These are phyloP conservation scores for Colletotrichum cereale DNA, from an alignment of 2,329 filamentous ascomycete genomes.

Conservation along the genomic window DNA sequence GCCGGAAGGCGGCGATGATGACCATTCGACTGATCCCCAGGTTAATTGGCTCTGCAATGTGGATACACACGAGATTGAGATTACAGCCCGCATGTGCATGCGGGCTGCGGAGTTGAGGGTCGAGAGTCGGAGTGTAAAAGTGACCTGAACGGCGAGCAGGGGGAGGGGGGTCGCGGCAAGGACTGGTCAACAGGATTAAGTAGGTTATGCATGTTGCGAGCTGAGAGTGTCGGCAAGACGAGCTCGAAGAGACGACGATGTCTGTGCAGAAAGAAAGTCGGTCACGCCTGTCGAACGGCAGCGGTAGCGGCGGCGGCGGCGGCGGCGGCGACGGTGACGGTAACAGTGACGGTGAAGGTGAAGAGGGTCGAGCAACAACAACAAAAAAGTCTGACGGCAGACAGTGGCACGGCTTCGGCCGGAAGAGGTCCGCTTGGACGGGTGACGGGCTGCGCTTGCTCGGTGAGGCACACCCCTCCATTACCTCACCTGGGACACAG, in stretches of 20 bases:
- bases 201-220: not conserved
- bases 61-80: slow-evolving; percentile 17
- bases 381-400: slow-evolving; percentile 2
- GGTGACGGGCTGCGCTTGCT: not conserved
- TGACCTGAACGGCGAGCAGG: not conserved
- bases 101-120: slow-evolving; percentile 16
- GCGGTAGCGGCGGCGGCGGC: slow-evolving; percentile 19
- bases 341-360: slow-evolving; percentile 22
- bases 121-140: slow-evolving; percentile 5
- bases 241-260: not conserved
- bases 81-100: slow-evolving; percentile 2
- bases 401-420: slow-evolving; percentile 14
- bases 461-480: not conserved
- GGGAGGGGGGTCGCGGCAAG: not conserved
- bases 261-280: not conserved
- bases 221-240: not conserved
- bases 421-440: slow-evolving; percentile 28
- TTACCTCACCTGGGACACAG: not conserved
- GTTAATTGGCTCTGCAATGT: slow-evolving; percentile 29
- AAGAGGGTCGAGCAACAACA: not conserved
- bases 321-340: slow-evolving; percentile 14
- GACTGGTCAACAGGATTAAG: slow-evolving; percentile 13
- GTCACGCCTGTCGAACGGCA: slow-evolving; percentile 9
- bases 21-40: slow-evolving; percentile 11
- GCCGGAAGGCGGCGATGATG: slow-evolving; percentile 17